A percentile compares a stretch with the other conserved stretches of the same genome.
These are phyloP conservation scores for Aspergillus affinis DNA, from an alignment of 495 filamentous ascomycete species.

Conservation along the genomic window DNA sequence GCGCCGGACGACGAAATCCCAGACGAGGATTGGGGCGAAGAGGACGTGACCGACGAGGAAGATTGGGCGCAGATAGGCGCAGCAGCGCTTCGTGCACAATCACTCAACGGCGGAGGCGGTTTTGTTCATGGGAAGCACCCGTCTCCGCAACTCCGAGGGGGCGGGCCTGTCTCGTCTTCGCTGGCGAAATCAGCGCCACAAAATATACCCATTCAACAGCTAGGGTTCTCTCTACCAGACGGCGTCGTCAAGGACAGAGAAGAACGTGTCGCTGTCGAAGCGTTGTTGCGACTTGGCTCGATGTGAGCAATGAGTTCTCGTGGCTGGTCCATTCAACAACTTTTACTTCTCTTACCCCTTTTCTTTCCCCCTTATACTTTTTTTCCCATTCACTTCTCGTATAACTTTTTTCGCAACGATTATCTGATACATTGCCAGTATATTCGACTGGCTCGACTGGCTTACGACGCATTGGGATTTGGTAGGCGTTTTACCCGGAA, in stretches of 20 bases:
- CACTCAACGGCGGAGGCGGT: slow-evolving; percentile 47
- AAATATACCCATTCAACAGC: slow-evolving; percentile 36
- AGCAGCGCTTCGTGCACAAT: slow-evolving; percentile 74
- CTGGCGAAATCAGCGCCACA: slow-evolving; percentile 40
- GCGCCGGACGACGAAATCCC: slow-evolving; percentile 64
- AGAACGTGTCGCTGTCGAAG: slow-evolving; percentile 83
- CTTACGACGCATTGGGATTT: slow-evolving; percentile 24
- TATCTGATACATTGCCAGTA: slow-evolving; percentile 16
- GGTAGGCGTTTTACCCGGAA: slow-evolving; percentile 9
- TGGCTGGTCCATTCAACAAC: slow-evolving; percentile 22
- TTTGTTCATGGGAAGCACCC: slow-evolving; percentile 30
- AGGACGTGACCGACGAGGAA: slow-evolving; percentile 93
- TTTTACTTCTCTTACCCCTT: slow-evolving; percentile 11
- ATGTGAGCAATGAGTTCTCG: slow-evolving; percentile 58
- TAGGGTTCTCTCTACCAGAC: slow-evolving; percentile 32
- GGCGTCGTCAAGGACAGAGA: slow-evolving; percentile 50
- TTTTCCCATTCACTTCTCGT: neutral
- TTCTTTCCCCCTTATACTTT: too few species aligned
- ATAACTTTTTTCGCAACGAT: slow-evolving; percentile 13
- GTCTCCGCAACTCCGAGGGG: slow-evolving; percentile 21
- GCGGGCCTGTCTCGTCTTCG: slow-evolving; percentile 40
- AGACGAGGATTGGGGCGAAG: slow-evolving; percentile 66
- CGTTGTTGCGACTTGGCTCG: slow-evolving; percentile 79
- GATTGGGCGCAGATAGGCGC: slow-evolving; percentile 93
- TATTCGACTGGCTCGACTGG: slow-evolving; percentile 23